phyloP scores from a whole-genome alignment of 164 flowering plant species.

The Berberis vulgaris region DNA sequence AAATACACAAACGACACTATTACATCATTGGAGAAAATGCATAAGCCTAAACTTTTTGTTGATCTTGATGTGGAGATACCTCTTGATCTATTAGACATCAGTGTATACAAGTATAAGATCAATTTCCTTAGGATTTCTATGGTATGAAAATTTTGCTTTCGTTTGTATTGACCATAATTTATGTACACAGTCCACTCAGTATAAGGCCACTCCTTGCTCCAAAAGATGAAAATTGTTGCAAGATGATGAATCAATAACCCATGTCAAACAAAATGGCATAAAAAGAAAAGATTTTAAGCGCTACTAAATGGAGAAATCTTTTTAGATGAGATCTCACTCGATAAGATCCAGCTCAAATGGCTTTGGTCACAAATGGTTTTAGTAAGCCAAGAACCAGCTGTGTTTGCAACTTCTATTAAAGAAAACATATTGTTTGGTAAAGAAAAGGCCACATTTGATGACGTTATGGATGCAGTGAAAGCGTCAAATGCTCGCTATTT shows the following conservation, averaged over 20 bases:
- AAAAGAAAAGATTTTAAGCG: slow-evolving; percentile 70
- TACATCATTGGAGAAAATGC: slow-evolving; percentile 85
- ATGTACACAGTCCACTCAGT: slow-evolving; percentile 50
- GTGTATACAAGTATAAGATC: slow-evolving; percentile 84
- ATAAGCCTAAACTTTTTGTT: slow-evolving; percentile 84
- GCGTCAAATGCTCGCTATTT: slow-evolving; percentile 83
- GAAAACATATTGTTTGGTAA: slow-evolving; percentile 86
- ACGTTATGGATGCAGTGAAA: slow-evolving; percentile 59
- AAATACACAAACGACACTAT: slow-evolving; percentile 71
- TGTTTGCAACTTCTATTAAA: slow-evolving; percentile 66
- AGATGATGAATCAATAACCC: slow-evolving; percentile 62
- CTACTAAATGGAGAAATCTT: slow-evolving; percentile 65
- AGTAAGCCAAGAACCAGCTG: slow-evolving; percentile 89
- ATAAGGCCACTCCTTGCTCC: slow-evolving; percentile 53
- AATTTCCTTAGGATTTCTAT: not conserved
- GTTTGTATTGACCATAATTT: not conserved
- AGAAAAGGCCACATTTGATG: slow-evolving; percentile 58
- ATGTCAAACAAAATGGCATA: slow-evolving; percentile 70
- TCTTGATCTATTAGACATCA: slow-evolving; percentile 90
- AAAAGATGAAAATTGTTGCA: slow-evolving; percentile 84
- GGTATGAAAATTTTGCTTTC: not conserved
- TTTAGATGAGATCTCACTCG: slow-evolving; percentile 55
- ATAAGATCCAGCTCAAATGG: slow-evolving; percentile 74
- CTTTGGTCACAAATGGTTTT: slow-evolving; percentile 82
- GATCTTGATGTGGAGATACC: slow-evolving; percentile 98